A percentile compares a stretch with the other conserved stretches of the same genome.
phyloP scores from a whole-genome alignment of 441 rosid genomes.

The Gossypium gossypioides region DNA sequence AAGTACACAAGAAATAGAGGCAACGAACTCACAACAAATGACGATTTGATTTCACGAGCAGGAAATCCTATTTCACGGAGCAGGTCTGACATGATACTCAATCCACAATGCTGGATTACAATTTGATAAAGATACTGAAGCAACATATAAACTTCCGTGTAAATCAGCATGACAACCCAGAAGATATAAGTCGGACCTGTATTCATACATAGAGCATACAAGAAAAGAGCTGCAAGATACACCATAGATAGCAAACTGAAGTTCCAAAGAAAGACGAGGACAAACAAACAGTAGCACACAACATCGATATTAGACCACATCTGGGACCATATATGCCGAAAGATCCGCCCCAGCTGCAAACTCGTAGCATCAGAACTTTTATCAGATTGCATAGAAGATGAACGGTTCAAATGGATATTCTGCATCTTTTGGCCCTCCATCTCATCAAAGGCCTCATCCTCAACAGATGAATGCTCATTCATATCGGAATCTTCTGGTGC shows the following conservation, averaged over 20 bases:
- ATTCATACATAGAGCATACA: constrained; percentile 85
- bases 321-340: constrained; percentile 87
- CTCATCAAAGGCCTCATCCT: constrained; percentile 55
- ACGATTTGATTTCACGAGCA: constrained; percentile 63
- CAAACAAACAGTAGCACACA: constrained; percentile 89
- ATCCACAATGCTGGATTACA: constrained; percentile 84
- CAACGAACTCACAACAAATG: constrained; percentile 82
- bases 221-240: constrained; percentile 82
- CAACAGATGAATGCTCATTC: constrained; percentile 47
- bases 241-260: constrained; percentile 95
- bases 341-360: constrained; percentile 87
- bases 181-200: constrained; percentile 85
- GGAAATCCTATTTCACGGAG: constrained; percentile 87
- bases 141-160: constrained; percentile 82
- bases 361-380: constrained; percentile 75
- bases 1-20: constrained; percentile 91
- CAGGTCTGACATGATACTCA: constrained; percentile 43
- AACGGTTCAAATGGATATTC: constrained; percentile 39
- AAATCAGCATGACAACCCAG: constrained; percentile 88
- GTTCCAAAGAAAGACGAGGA: constrained; percentile 85
- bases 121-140: constrained; percentile 89
- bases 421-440: constrained; percentile 56
- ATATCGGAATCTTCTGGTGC: constrained; percentile 60
- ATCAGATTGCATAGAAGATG: constrained; percentile 81
- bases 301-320: constrained; percentile 86